phyloP scores from a whole-genome alignment of 2,329 filamentous ascomycete genomes.

The Trichoderma afroharzianum region DNA sequence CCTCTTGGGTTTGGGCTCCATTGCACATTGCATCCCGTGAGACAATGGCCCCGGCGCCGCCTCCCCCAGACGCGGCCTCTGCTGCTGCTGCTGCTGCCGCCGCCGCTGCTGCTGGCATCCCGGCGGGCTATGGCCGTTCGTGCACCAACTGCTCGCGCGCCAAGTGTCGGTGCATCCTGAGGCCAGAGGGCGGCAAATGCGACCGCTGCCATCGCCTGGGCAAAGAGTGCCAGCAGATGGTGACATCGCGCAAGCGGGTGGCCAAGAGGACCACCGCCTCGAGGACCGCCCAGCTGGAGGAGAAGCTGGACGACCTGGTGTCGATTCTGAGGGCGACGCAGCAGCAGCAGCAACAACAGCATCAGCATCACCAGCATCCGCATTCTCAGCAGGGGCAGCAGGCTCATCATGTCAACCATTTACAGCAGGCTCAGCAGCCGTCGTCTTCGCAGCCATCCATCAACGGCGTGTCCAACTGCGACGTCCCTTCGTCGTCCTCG shows the following conservation, averaged over 20 bases:
- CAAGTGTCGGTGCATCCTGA: conserved; percentile 48
- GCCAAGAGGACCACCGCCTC: conserved; percentile 33
- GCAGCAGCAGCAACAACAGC: conserved; percentile 18
- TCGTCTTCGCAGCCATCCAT: conserved; percentile 18
- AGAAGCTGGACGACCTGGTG: conserved; percentile 48
- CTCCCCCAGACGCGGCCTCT: conserved; percentile 7
- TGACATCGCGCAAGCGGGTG: conserved; percentile 38
- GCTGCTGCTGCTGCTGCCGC: no score
- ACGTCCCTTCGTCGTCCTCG: not conserved
- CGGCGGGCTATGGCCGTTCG: conserved; percentile 42
- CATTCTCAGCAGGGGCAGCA: conserved; percentile 14
- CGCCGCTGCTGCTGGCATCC: conserved; percentile 23
- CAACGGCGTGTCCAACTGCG: not conserved
- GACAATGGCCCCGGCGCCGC: conserved; percentile 14
- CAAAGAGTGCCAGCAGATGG: conserved; percentile 46
- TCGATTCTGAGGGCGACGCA: conserved; percentile 40
- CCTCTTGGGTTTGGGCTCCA: not conserved
- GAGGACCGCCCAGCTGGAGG: conserved; percentile 45
- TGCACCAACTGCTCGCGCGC: conserved; percentile 46
- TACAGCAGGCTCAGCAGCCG: conserved; percentile 11
- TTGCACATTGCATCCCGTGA: not conserved
- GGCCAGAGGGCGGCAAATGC: conserved; percentile 31
- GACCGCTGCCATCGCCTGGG: conserved; percentile 44
- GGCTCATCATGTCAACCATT: conserved; percentile 3
- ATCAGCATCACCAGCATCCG: conserved; percentile 2